phyloP scores from a whole-genome alignment of 176 grass and related monocot species.

The Bolboschoenus planiculmis region DNA sequence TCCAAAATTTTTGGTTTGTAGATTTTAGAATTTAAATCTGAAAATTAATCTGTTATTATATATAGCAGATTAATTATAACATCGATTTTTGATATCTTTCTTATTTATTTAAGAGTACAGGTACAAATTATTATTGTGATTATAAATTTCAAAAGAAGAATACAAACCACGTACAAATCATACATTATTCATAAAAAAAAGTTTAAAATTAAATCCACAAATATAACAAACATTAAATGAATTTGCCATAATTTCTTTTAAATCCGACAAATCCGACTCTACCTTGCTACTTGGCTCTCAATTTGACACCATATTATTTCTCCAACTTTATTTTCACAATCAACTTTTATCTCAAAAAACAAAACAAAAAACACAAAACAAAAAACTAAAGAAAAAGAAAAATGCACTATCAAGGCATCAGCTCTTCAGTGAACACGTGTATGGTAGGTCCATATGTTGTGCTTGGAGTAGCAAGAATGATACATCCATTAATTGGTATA shows the following conservation, averaged over 20 bases:
- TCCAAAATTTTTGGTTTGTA: too few species aligned
- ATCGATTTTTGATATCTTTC: not conserved
- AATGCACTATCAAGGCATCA: too few species aligned
- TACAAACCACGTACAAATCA: too few species aligned
- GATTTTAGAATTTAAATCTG: too few species aligned
- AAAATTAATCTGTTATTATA: not conserved
- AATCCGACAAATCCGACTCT: not conserved
- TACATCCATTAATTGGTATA: too few species aligned
- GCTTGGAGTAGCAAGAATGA: not conserved
- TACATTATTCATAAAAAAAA: not conserved
- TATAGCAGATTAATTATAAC: not conserved
- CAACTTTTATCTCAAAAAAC: too few species aligned
- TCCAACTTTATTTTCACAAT: not conserved
- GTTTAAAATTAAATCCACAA: too few species aligned
- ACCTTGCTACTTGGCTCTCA: not conserved
- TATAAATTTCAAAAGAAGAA: not conserved
- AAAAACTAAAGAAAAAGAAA: too few species aligned
- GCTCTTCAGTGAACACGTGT: not conserved
- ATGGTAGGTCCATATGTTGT: conserved; percentile 6
- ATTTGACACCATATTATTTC: not conserved
- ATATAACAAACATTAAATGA: not conserved
- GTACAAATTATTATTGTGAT: not conserved
- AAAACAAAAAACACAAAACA: too few species aligned
- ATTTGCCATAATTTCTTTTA: not conserved
- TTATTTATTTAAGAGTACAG: not conserved